Percentiles rank a stretch among this genome's conserved stretches.
These are phyloP conservation scores for Carex arenaria DNA, from an alignment of 202 grass and related monocot genomes.

Conservation along the genomic window DNA sequence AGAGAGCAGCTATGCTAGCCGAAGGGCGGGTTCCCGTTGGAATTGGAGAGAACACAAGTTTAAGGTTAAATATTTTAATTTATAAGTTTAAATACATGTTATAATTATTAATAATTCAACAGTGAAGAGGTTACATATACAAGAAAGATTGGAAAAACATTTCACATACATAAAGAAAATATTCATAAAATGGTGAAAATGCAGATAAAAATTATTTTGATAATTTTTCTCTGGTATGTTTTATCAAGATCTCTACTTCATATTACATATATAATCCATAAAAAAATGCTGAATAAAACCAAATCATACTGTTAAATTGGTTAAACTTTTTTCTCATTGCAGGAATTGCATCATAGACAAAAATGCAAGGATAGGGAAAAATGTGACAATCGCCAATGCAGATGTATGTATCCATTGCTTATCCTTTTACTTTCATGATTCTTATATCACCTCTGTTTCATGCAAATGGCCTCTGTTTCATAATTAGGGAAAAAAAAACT, in stretches of 20 bases:
- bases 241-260: not conserved
- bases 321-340: not conserved
- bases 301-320: not conserved
- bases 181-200: not conserved
- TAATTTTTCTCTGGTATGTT: not conserved
- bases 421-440: not conserved
- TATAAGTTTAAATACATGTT: not conserved
- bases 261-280: not conserved
- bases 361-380: slow-evolving; percentile 12
- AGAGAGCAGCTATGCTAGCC: slow-evolving; percentile 49
- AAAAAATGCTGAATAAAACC: not conserved
- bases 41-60: slow-evolving; percentile 83
- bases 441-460: not conserved
- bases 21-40: slow-evolving; percentile 85
- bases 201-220: not conserved
- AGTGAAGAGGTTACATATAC: not conserved
- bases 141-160: not conserved
- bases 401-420: not conserved
- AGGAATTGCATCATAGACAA: slow-evolving; percentile 14
- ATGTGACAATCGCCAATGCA: not conserved
- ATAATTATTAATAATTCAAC: not conserved
- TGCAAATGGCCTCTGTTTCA: no score
- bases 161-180: not conserved
- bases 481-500: no score
- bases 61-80: slow-evolving; percentile 43